phyloP scores from a whole-genome alignment of 1,284 basidiomycete species.

The Pascua sp. region DNA sequence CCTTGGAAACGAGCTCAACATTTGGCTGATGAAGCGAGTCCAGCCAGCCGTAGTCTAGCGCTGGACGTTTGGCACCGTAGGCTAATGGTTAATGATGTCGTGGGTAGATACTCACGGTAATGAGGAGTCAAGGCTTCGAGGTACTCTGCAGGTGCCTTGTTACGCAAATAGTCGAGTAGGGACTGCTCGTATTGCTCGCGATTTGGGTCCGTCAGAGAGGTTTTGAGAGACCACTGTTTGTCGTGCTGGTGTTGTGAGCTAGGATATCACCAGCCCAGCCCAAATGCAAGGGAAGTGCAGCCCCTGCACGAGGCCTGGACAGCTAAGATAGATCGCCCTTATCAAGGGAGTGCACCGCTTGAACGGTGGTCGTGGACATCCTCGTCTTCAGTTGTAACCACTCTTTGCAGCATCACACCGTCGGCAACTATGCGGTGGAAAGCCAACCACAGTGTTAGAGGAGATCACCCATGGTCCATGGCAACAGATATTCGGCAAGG shows the following conservation, averaged over 20 bases:
- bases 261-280: too few species aligned
- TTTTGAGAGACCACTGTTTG: conserved; percentile 1
- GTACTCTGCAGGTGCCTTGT: conserved; percentile 4
- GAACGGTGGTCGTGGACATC: too few species aligned
- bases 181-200: conserved; percentile 2
- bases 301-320: neutral
- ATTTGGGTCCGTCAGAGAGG: neutral
- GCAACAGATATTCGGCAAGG: too few species aligned
- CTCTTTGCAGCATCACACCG: too few species aligned
- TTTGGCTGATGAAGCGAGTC: conserved; percentile 2
- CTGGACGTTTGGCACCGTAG: conserved; percentile 1
- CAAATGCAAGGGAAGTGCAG: too few species aligned
- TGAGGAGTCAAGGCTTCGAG: conserved; percentile 3
- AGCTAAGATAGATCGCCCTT: neutral
- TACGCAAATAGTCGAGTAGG: neutral
- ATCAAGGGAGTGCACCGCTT: too few species aligned
- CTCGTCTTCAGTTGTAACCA: too few species aligned
- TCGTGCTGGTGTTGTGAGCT: neutral
- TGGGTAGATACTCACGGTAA: neutral
- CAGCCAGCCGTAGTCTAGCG: conserved; percentile 3
- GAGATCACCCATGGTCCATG: too few species aligned
- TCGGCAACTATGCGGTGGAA: too few species aligned
- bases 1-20: neutral
- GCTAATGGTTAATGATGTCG: neutral
- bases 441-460: too few species aligned